phyloP scores from a whole-genome alignment of 352 stramenopile species.

The Blastocystis sp. region DNA sequence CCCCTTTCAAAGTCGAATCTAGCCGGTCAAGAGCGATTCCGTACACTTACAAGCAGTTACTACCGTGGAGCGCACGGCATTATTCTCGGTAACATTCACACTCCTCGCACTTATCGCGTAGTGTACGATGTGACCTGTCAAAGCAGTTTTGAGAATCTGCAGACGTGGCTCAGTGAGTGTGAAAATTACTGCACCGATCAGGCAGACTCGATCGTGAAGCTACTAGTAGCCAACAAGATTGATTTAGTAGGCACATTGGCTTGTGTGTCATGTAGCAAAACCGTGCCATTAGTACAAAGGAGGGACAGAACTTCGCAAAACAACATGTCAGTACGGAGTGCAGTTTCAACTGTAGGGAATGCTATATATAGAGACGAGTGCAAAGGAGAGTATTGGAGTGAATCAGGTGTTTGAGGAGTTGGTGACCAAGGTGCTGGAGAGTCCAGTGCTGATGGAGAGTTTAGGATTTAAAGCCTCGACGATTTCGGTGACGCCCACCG shows the following conservation, averaged over 20 bases:
- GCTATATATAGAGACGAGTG: constrained; percentile 80
- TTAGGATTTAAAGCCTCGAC: neutral
- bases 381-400: constrained; percentile 76
- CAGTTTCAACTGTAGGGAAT: constrained; percentile 63
- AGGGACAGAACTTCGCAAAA: constrained; percentile 75
- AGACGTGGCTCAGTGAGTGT: constrained; percentile 78
- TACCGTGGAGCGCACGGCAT: constrained; percentile 80
- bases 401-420: constrained; percentile 81
- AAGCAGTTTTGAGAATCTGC: constrained; percentile 79
- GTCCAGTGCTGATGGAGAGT: constrained; percentile 63
- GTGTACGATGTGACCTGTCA: constrained; percentile 77
- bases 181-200: constrained; percentile 76
- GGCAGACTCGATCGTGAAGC: constrained; percentile 74
- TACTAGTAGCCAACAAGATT: constrained; percentile 81
- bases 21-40: constrained; percentile 75
- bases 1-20: constrained; percentile 45
- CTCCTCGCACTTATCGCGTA: constrained; percentile 50
- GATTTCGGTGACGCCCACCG: neutral
- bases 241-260: constrained; percentile 55
- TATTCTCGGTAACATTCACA: constrained; percentile 68
- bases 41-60: constrained; percentile 78
- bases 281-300: constrained; percentile 71
- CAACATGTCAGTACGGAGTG: constrained; percentile 64
- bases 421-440: constrained; percentile 80
- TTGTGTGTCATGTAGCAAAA: constrained; percentile 62